Conservation (phyloP, 176 grass and related monocot species). For the Bothriochloa decipiens region DNA sequence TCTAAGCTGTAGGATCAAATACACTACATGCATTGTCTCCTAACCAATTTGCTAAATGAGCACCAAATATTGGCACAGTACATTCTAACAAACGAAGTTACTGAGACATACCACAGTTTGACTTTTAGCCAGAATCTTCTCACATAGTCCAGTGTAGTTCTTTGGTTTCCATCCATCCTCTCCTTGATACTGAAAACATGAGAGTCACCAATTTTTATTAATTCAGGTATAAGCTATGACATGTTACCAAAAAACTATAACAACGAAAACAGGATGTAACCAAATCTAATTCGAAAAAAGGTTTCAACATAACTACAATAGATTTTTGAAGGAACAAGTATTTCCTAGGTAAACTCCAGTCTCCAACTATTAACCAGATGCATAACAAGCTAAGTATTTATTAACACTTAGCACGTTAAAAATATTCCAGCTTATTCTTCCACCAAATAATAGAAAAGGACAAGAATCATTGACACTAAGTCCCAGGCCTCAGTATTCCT, state of each 20-base stretch:
- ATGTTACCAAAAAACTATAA: conserved; percentile 18
- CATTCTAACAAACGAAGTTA: conserved; percentile 8
- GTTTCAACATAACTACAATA: conserved; percentile 15
- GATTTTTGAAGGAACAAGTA: neutral
- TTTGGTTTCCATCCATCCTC: conserved; percentile 88
- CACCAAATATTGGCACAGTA: neutral
- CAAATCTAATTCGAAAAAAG: conserved; percentile 2
- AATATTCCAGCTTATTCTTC: conserved; percentile 34
- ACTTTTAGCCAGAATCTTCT: conserved; percentile 96
- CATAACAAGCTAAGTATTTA: conserved; percentile 3
- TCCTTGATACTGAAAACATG: conserved; percentile 89
- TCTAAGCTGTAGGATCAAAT: neutral
- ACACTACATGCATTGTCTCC: conserved; percentile 10
- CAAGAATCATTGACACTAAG: conserved; percentile 15
- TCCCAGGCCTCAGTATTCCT: neutral
- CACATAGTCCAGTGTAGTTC: conserved; percentile 89
- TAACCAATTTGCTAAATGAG: conserved; percentile 23
- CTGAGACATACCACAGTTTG: conserved; percentile 86
- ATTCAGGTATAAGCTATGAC: conserved; percentile 26
- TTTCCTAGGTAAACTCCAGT: conserved; percentile 16
- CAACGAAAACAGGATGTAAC: neutral
- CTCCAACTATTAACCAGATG: conserved; percentile 7
- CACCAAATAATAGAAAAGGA: conserved; percentile 25
- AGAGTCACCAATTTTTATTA: conserved; percentile 3
- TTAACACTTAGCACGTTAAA: neutral